phyloP scores from a whole-genome alignment of 1,284 basidiomycete genomes.

The Moesziomyces aphidis region DNA sequence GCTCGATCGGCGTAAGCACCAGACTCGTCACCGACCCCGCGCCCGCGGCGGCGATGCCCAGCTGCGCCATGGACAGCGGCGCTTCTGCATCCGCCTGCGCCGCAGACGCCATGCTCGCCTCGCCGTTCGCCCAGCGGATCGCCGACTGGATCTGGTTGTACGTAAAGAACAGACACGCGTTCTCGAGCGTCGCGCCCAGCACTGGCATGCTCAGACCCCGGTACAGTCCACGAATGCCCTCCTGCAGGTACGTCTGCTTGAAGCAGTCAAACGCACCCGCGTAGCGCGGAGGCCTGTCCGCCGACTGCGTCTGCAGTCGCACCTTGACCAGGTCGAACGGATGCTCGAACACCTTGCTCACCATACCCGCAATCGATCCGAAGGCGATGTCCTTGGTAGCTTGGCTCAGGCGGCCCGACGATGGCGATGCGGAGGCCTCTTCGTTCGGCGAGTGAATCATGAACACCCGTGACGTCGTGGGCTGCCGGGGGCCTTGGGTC shows the following conservation, averaged over 20 bases:
- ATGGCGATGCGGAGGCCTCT: conserved; percentile 9
- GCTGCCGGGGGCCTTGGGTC: not conserved
- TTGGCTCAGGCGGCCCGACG: conserved; percentile 50
- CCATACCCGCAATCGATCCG: conserved; percentile 65
- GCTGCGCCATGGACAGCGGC: conserved; percentile 72
- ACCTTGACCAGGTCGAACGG: conserved; percentile 67
- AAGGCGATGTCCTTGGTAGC: conserved; percentile 64
- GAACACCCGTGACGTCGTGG: conserved; percentile 11
- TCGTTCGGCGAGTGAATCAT: conserved; percentile 45
- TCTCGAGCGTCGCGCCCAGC: conserved; percentile 89
- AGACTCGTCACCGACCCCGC: conserved; percentile 86
- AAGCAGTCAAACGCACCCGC: conserved; percentile 62
- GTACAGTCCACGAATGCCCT: conserved; percentile 63
- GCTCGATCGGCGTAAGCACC: conserved; percentile 88
- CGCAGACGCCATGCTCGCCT: conserved; percentile 37
- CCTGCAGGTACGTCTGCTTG: conserved; percentile 54
- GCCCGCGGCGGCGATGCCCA: conserved; percentile 80
- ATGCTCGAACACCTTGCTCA: conserved; percentile 65
- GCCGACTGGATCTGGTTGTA: conserved; percentile 84
- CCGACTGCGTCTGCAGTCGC: conserved; percentile 63
- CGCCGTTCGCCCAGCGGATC: conserved; percentile 69
- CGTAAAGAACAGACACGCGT: conserved; percentile 85
- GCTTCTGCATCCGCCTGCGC: conserved; percentile 67
- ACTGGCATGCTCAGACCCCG: conserved; percentile 85
- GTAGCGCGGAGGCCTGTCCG: conserved; percentile 52